phyloP scores from a whole-genome alignment of 306 rosid species.

The Alnus rubra region DNA sequence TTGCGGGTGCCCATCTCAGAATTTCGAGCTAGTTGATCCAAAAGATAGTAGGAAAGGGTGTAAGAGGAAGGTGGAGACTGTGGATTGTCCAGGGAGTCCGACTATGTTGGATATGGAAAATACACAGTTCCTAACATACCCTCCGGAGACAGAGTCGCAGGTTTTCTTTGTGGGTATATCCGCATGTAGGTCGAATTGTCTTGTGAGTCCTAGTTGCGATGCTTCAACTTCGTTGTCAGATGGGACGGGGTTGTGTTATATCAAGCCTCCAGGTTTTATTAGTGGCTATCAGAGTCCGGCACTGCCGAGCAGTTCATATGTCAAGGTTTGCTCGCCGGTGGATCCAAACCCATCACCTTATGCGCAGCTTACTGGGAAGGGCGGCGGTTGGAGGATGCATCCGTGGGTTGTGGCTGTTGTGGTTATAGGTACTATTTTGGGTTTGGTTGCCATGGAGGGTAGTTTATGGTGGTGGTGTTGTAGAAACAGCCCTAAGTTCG shows the following conservation, averaged over 20 bases:
- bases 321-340: slow-evolving; percentile 50
- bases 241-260: slow-evolving; percentile 49
- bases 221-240: slow-evolving; percentile 51
- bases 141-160: slow-evolving; percentile 34
- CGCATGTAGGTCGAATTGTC: slow-evolving; percentile 50
- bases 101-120: slow-evolving; percentile 50
- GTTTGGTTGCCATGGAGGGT: slow-evolving; percentile 58
- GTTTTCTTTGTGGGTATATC: slow-evolving; percentile 42
- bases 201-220: slow-evolving; percentile 36
- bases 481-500: slow-evolving; percentile 51
- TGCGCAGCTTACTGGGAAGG: slow-evolving; percentile 15
- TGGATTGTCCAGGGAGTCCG: slow-evolving; percentile 44
- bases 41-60: slow-evolving; percentile 58
- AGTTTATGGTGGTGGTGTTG: slow-evolving; percentile 87
- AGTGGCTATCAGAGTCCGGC: slow-evolving; percentile 50
- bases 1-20: slow-evolving; percentile 67
- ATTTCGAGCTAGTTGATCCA: slow-evolving; percentile 59
- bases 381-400: slow-evolving; percentile 32
- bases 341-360: slow-evolving; percentile 29
- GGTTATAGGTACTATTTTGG: slow-evolving; percentile 59
- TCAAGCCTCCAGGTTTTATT: slow-evolving; percentile 29
- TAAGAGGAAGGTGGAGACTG: slow-evolving; percentile 51
- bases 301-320: slow-evolving; percentile 40
- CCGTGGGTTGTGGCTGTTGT: slow-evolving; percentile 54
- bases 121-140: slow-evolving; percentile 53